phyloP scores from a whole-genome alignment of 2,329 filamentous ascomycete species.

The Emericellopsis atlantica region DNA sequence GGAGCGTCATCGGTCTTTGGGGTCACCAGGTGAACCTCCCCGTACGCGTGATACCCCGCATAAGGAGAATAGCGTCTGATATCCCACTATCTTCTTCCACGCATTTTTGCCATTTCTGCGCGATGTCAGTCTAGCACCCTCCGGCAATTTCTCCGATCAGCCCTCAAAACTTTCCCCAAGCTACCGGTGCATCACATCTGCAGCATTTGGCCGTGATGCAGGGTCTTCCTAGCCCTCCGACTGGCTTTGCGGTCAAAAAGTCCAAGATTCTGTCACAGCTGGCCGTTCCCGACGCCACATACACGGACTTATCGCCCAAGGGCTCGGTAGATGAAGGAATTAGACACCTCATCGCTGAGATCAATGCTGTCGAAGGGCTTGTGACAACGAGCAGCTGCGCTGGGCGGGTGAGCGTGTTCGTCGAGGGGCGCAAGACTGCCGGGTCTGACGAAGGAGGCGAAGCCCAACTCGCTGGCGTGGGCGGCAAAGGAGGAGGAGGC shows the following conservation, averaged over 20 bases:
- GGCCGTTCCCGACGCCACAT: slow-evolving; percentile 53
- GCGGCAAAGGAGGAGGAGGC: slow-evolving; percentile 77
- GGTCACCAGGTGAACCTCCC: too few species aligned
- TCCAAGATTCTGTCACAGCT: slow-evolving; percentile 59
- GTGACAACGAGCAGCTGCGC: slow-evolving; percentile 93
- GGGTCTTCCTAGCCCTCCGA: slow-evolving; percentile 15
- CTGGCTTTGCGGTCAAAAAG: slow-evolving; percentile 50
- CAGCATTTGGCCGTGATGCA: slow-evolving; percentile 9
- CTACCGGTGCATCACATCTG: too few species aligned
- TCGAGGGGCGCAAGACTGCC: slow-evolving; percentile 55
- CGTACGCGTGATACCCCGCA: too few species aligned
- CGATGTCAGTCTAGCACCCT: neutral
- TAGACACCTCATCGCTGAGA: slow-evolving; percentile 60
- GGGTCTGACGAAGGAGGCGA: slow-evolving; percentile 7
- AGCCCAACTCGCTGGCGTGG: slow-evolving; percentile 42
- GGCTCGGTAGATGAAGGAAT: slow-evolving; percentile 75
- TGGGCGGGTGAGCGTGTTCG: slow-evolving; percentile 74
- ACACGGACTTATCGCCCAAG: slow-evolving; percentile 79
- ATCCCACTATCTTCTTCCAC: too few species aligned
- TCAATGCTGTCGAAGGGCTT: slow-evolving; percentile 63
- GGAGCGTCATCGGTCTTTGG: too few species aligned
- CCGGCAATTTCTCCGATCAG: neutral
- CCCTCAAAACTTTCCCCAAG: too few species aligned
- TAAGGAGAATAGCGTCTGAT: too few species aligned
- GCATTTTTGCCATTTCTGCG: too few species aligned